phyloP scores from a whole-genome alignment of 2,329 filamentous ascomycete genomes.

The Aspergillus bombycis region DNA sequence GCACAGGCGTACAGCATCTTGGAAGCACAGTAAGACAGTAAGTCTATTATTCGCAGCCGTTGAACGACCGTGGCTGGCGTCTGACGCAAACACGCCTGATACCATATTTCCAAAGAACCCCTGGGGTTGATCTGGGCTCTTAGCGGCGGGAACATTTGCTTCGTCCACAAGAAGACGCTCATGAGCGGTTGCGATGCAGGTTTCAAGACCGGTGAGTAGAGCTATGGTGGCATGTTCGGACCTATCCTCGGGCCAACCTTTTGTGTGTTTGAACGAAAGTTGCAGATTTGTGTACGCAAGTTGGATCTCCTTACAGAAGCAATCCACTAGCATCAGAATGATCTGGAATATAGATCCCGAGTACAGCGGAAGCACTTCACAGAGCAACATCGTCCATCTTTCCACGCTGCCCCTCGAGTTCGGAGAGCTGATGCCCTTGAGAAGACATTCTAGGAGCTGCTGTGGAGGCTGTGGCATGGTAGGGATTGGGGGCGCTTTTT shows the following conservation, averaged over 20 bases:
- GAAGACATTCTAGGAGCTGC: constrained; percentile 76
- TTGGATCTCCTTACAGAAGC: constrained; percentile 77
- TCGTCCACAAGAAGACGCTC: constrained; percentile 79
- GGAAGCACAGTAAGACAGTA: constrained; percentile 93
- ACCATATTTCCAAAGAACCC: constrained; percentile 95
- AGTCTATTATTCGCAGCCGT: constrained; percentile 90
- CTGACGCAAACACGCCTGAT: constrained; percentile 82
- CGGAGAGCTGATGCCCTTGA: constrained; percentile 75
- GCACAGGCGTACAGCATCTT: constrained; percentile 90
- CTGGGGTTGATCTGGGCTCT: constrained; percentile 80
- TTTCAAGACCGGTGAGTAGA: constrained; percentile 91
- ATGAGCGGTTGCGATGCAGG: constrained; percentile 84
- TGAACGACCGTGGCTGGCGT: constrained; percentile 74
- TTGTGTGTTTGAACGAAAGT: constrained; percentile 45
- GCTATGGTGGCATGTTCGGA: constrained; percentile 68
- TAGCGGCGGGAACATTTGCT: constrained; percentile 66
- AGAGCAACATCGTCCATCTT: constrained; percentile 86
- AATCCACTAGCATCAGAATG: constrained; percentile 86
- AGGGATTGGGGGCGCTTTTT: constrained; percentile 39
- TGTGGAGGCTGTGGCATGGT: constrained; percentile 57
- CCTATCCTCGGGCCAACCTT: constrained; percentile 45
- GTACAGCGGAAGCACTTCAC: constrained; percentile 82
- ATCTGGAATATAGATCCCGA: constrained; percentile 85
- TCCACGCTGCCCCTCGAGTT: constrained; percentile 79
- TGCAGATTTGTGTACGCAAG: constrained; percentile 73